Conservation (phyloP, 345 rosid species). For the Citrus hindsii region DNA sequence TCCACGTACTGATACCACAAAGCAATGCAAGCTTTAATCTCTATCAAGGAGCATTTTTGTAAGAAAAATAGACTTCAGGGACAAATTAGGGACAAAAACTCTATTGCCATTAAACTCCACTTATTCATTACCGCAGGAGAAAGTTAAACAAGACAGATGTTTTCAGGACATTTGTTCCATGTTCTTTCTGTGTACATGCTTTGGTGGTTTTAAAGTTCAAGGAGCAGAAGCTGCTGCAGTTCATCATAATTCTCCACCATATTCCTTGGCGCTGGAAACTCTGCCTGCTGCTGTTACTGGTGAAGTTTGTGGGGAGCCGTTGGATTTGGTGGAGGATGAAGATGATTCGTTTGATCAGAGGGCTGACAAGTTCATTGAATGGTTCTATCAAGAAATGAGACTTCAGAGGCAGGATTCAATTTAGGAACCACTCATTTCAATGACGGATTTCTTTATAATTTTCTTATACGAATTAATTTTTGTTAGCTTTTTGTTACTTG, state of each 20-base stretch:
- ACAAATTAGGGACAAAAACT: no score
- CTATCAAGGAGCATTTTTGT: no score
- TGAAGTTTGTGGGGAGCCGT: constrained; percentile 7
- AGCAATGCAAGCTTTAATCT: no score
- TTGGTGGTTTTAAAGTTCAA: constrained; percentile 23
- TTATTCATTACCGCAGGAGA: constrained; percentile 14
- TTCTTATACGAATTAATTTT: no score
- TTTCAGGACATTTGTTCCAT: constrained; percentile 10
- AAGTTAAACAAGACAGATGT: background rate
- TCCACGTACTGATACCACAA: no score
- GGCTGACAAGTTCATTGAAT: constrained; percentile 69
- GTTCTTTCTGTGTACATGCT: constrained; percentile 40
- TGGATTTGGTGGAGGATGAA: constrained; percentile 21
- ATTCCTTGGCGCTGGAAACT: constrained; percentile 23
- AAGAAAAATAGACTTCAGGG: no score
- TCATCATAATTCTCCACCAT: background rate
- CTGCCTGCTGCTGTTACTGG: constrained; percentile 12
- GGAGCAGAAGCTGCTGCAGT: constrained; percentile 9
- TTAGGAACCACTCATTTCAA: background rate
- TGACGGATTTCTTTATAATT: background rate
- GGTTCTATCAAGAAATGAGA: constrained; percentile 64
- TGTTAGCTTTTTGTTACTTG: background rate
- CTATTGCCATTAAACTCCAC: constrained; percentile 12
- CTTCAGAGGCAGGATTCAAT: constrained; percentile 46
- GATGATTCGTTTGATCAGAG: constrained; percentile 62